phyloP scores from a whole-genome alignment of 306 rosid species.

The Benincasa hispida region DNA sequence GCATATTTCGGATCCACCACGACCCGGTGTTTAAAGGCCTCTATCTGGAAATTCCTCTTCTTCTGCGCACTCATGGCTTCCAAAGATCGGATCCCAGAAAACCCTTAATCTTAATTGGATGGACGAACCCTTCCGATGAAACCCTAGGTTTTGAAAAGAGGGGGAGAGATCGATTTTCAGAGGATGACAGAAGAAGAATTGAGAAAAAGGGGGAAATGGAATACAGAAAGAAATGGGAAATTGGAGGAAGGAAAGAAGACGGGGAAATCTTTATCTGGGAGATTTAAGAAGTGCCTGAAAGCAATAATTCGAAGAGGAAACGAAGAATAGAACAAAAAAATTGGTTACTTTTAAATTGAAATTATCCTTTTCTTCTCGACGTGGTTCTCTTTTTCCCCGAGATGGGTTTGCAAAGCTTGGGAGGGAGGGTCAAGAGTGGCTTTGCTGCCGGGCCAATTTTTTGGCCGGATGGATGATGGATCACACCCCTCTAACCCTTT shows the following conservation, averaged over 20 bases:
- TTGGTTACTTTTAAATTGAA: constrained; percentile 4
- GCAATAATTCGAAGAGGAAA: background rate
- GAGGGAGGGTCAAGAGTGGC: background rate
- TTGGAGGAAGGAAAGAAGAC: background rate
- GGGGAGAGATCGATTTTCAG: background rate
- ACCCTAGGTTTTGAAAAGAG: background rate
- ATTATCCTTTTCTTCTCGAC: constrained; percentile 9
- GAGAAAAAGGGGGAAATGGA: background rate
- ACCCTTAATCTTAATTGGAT: background rate
- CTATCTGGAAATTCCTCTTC: constrained; percentile 89
- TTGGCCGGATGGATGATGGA: background rate
- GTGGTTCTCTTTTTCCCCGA: background rate
- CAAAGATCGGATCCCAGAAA: constrained; percentile 8
- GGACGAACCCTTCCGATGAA: background rate
- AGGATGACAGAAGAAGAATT: background rate
- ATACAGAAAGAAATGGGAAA: background rate
- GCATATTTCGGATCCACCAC: constrained; percentile 94
- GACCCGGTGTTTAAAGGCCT: constrained; percentile 86
- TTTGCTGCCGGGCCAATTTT: background rate
- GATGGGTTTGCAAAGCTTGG: background rate
- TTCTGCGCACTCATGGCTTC: constrained; percentile 79
- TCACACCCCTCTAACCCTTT: background rate
- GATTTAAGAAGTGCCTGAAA: background rate
- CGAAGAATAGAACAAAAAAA: background rate
- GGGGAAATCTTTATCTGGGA: background rate